Percentiles rank a stretch among this genome's conserved stretches.
These are phyloP conservation scores for Polytrichum commune DNA, from an alignment of 225 moss, liverwort and hornwort genomes.

Conservation along the genomic window DNA sequence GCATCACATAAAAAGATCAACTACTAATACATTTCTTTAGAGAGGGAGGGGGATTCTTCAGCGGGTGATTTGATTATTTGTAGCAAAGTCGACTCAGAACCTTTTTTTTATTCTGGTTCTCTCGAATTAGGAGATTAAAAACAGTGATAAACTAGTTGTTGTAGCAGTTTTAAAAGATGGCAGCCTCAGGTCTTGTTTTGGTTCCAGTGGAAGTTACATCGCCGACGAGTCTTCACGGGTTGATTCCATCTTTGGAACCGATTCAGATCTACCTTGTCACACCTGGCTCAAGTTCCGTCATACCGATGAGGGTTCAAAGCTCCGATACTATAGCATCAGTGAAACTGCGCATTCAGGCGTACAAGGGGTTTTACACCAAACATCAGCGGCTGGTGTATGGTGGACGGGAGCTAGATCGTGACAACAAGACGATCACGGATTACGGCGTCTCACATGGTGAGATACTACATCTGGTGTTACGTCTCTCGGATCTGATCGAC, in stretches of 20 bases:
- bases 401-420: slow-evolving; percentile 69
- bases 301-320: slow-evolving; percentile 62
- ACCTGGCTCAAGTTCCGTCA: slow-evolving; percentile 49
- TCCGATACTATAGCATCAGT: slow-evolving; percentile 86
- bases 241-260: slow-evolving; percentile 41
- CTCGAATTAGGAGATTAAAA: background rate
- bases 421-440: slow-evolving; percentile 63
- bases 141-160: background rate
- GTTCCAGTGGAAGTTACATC: slow-evolving; percentile 45
- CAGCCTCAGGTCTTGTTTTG: slow-evolving; percentile 76
- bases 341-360: slow-evolving; percentile 81
- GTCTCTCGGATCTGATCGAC: slow-evolving; percentile 68
- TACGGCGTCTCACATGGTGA: slow-evolving; percentile 73
- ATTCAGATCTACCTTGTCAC: slow-evolving; percentile 75
- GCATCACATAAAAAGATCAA: background rate
- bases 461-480: slow-evolving; percentile 67
- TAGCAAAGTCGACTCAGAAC: background rate
- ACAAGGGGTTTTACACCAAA: slow-evolving; percentile 70
- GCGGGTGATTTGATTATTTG: background rate
- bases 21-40: too few relatives aligned
- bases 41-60: background rate
- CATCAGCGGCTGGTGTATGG: slow-evolving; percentile 83
- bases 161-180: slow-evolving; percentile 44
- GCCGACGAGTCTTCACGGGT: slow-evolving; percentile 28
- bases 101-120: background rate